Evolutionary conservation across 441 rosid genomes (phyloP).

Genomic region (Populus hybrid): DNA sequence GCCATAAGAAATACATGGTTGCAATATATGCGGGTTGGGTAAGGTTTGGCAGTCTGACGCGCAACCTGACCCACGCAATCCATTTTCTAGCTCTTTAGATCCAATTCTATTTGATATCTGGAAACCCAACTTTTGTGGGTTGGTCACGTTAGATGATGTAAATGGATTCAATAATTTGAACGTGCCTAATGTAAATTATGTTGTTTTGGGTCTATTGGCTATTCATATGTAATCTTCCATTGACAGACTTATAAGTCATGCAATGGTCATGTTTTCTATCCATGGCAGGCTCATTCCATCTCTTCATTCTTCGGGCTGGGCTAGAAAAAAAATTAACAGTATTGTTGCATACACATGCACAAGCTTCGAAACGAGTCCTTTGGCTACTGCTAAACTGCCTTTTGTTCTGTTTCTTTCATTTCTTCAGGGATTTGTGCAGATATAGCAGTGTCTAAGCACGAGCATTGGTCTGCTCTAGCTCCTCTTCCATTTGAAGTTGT

Average conservation of each 20-base stretch:
- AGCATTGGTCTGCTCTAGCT: conserved; percentile 91
- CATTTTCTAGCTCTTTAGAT: neutral
- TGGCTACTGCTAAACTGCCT: conserved; percentile 15
- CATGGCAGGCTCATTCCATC: neutral
- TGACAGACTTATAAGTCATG: neutral
- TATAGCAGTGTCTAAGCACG: conserved; percentile 74
- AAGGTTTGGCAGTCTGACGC: neutral
- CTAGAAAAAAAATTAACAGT: neutral
- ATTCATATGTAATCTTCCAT: neutral
- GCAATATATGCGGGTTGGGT: neutral
- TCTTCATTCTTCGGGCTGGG: neutral
- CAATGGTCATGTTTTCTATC: neutral
- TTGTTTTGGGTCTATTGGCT: neutral
- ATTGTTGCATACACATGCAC: neutral
- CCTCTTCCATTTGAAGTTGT: conserved; percentile 97
- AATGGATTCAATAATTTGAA: neutral
- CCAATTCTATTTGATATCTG: neutral
- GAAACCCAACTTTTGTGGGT: neutral
- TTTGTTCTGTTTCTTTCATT: conserved; percentile 18
- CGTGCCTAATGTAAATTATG: neutral
- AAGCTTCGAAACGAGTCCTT: neutral
- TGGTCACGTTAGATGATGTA: neutral
- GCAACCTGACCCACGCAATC: neutral
- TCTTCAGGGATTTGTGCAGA: conserved; percentile 73
- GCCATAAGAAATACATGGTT: neutral